Conservation (phyloP, 352 stramenopile species). For the Pythium chondricola region DNA sequence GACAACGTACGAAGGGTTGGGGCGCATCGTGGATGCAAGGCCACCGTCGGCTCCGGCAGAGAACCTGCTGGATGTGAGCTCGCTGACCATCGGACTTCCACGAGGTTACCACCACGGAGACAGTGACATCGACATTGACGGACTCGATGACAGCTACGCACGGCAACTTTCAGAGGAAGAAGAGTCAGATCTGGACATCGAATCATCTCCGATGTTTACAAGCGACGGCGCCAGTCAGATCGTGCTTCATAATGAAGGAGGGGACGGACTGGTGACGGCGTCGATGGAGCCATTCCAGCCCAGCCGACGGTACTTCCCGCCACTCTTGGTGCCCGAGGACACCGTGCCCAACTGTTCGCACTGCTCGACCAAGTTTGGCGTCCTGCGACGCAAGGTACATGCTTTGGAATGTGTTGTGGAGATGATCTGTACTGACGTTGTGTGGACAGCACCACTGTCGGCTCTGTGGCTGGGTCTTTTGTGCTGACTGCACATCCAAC, state of each 20-base stretch:
- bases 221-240: background rate
- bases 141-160: background rate
- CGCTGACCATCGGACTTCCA: slow-evolving; percentile 16
- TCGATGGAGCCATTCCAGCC: slow-evolving; percentile 17
- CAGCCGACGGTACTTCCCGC: slow-evolving; percentile 51
- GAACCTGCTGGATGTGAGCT: background rate
- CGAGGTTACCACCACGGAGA: background rate
- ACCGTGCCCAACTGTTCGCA: slow-evolving; percentile 44
- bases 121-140: background rate
- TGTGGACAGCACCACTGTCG: slow-evolving; percentile 56
- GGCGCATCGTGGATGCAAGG: slow-evolving; percentile 2
- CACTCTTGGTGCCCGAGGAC: slow-evolving; percentile 43
- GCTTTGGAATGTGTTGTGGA: background rate
- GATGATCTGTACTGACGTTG: background rate
- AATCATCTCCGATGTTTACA: background rate
- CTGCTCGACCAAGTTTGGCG: slow-evolving; percentile 64
- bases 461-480: slow-evolving; percentile 71
- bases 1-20: slow-evolving; percentile 11
- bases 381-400: slow-evolving; percentile 61
- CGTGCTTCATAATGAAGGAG: background rate
- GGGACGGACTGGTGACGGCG: background rate
- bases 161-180: slow-evolving; percentile 14
- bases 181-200: slow-evolving; percentile 9
- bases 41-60: background rate
- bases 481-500: slow-evolving; percentile 65